Evolutionary conservation across 441 rosid genomes (phyloP), one percentile per base, ranked within the genome.

Genomic region (Sinapis alba): DNA sequence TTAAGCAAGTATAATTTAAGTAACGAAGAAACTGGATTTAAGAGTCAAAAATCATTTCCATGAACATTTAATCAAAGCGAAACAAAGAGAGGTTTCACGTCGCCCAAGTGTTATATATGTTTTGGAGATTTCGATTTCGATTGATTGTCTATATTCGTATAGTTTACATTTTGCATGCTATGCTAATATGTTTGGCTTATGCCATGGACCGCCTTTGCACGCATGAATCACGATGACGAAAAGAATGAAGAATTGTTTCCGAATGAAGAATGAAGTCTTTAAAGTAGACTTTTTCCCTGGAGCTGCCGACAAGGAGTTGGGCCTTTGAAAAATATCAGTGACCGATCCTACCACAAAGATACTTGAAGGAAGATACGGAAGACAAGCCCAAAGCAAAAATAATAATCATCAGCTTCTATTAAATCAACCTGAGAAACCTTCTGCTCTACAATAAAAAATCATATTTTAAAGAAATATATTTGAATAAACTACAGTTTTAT

Each of bases 11-110:
- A 32, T 32, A 32, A 41, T 3, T 38, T 38, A 38, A 38, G 45
- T 41, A 41, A 4, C 15, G 16, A 41, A 41, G 13, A 41, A 41
- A 63, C 7, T 64, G 56, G 69, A 27, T 53, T 23, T 32, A 16
- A 50, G 76, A 62, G 27, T 23, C 41, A 51, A 13, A 32, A 53
- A 72, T 72, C 20, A n/a, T 15, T 47, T 34, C 9, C 23, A 38
- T 50, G 16, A 28, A 34, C n/a, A 24, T 47, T 21, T 19, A 20
- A 53, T 10, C n/a, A 8, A 51, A 51, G 58, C 26, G 26, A 53
- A 53, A 3, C 24, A 19, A 20, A 20, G 19, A 7, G 20, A 53
- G 20, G n/a, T 53, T 50, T 53, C 23, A 53, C 58, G 58, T 53
- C 10, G 58, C 58, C 58, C 26, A 51, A 41, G 16, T 41, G 47